Base-by-base conservation (phyloP, 805 yeast species). In the Metschnikowia orientalis region DNA sequence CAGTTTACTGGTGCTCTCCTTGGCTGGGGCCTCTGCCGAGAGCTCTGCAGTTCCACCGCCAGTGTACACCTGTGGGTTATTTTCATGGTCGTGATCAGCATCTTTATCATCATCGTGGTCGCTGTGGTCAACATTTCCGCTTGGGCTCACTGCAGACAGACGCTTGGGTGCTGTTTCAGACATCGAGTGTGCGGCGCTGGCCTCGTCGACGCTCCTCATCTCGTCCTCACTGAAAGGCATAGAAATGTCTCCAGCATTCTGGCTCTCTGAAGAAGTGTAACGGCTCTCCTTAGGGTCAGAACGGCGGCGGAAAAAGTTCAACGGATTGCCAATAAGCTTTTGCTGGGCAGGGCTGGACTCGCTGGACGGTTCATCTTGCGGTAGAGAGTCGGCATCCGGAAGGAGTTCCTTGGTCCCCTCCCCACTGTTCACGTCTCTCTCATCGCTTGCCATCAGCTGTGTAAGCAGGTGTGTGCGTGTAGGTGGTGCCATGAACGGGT, bases 231-330 rank as follows among this genome's bases (percentile, higher is more conserved):
- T 35, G 23, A 42, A 42, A 2, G 47, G 49, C 43, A 35, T 45
- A 30, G 48, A 51, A 23, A 38, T 33, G 30, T 45, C 52, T 22
- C 48, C 54, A 18, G 38, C 38, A 13, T 42, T 48, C 35, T 61
- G 63, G 5, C 57, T 59, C 18, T 54, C 54, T 5, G 58, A 65
- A 19, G 44, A 42, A 1, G 31, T 38, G 35, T 61, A 65, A 22
- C 71, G 44, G 5, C 47, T 35, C 34, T 65, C 69, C 16, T 49
- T 42, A 13, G 52, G 54, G 38, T 65, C 71, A 1, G 38, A 40
- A 18, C 37, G 37, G 9, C 30, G 36, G n/a, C 50, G 41, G 21
- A 59, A 58, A 34, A 61, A 58, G 8, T 52, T 41, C 41, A 61
- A 50, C 0, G 69, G 47, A 34, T 63, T 63, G n/a, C 54, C 51